Evolutionary conservation across 257 asterid genomes (phyloP).

Genomic region (Petunia secreta): DNA sequence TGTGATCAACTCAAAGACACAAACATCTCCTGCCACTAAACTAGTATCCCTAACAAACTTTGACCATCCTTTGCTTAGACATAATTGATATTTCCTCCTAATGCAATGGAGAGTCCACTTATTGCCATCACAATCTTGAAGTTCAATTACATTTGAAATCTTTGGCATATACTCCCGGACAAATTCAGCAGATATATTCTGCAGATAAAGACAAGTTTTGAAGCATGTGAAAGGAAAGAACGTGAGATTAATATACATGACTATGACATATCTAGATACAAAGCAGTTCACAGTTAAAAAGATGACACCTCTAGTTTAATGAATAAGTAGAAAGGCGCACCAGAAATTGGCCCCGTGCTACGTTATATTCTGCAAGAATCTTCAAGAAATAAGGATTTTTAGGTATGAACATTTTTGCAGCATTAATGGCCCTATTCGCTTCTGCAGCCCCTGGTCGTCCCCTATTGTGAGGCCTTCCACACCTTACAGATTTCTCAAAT

Average conservation of each 20-base stretch:
- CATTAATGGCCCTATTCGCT: not conserved
- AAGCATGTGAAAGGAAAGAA: not conserved
- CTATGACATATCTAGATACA: not conserved
- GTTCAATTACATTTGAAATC: not conserved
- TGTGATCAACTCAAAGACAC: conserved; percentile 22
- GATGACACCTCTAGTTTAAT: not conserved
- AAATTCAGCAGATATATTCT: conserved; percentile 3
- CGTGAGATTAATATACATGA: not conserved
- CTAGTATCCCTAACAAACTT: not conserved
- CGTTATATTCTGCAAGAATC: not conserved
- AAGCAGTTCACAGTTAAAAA: not conserved
- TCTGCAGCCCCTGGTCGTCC: not conserved
- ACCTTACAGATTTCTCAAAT: not conserved
- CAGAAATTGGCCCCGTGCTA: not conserved
- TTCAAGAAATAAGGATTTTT: conserved; percentile 2
- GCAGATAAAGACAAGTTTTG: conserved; percentile 18
- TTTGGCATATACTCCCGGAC: not conserved
- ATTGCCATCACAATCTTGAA: conserved; percentile 24
- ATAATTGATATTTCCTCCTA: too few relatives aligned
- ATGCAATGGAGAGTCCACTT: conserved; percentile 9
- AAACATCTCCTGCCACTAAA: conserved; percentile 20
- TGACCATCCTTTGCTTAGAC: not conserved
- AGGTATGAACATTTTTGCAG: not conserved
- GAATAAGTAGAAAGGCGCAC: conserved; percentile 25
- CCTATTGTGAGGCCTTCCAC: not conserved